Evolutionary conservation across 2,329 filamentous ascomycete species (phyloP).

Genomic region (Sphaerostilbella broomeana): DNA sequence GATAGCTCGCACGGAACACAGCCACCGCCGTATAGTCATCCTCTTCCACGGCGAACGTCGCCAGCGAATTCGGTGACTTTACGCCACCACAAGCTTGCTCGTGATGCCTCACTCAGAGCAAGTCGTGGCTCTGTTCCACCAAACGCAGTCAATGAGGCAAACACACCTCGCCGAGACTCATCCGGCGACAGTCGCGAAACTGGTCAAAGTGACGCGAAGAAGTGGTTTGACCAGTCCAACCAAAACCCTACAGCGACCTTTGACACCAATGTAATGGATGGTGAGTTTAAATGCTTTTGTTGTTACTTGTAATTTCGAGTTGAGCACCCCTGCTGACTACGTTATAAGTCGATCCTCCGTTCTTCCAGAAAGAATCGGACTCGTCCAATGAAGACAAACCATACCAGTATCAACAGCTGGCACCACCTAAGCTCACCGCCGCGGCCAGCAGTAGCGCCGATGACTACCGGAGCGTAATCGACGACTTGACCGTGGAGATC

Average conservation of each 20-base stretch:
- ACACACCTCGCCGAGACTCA: constrained; percentile 32
- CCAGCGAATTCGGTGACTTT: constrained; percentile 43
- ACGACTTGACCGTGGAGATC: constrained; percentile 80
- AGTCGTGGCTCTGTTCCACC: constrained; percentile 20
- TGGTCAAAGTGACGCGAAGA: constrained; percentile 42
- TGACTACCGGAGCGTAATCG: constrained; percentile 76
- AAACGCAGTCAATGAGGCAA: constrained; percentile 15
- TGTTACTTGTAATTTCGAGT: too few species aligned
- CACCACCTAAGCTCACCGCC: constrained; percentile 25
- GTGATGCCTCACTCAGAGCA: constrained; percentile 32
- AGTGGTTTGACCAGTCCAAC: constrained; percentile 51
- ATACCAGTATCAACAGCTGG: constrained; percentile 19
- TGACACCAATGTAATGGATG: constrained; percentile 42
- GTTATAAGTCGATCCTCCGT: constrained; percentile 51
- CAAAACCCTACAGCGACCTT: constrained; percentile 39
- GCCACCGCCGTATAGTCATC: constrained; percentile 28
- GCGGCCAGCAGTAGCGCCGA: constrained; percentile 58
- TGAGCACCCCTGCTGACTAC: too few species aligned
- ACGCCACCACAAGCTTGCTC: constrained; percentile 38
- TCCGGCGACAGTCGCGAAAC: constrained; percentile 46
- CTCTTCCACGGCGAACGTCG: constrained; percentile 38
- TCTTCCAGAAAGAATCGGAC: constrained; percentile 47
- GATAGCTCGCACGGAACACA: constrained; percentile 20
- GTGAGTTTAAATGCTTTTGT: constrained; percentile 31
- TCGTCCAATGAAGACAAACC: constrained; percentile 43